These are phyloP conservation scores for Dactylellina cionopaga DNA, from an alignment of 2,329 filamentous ascomycete genomes.

Conservation along the genomic window DNA sequence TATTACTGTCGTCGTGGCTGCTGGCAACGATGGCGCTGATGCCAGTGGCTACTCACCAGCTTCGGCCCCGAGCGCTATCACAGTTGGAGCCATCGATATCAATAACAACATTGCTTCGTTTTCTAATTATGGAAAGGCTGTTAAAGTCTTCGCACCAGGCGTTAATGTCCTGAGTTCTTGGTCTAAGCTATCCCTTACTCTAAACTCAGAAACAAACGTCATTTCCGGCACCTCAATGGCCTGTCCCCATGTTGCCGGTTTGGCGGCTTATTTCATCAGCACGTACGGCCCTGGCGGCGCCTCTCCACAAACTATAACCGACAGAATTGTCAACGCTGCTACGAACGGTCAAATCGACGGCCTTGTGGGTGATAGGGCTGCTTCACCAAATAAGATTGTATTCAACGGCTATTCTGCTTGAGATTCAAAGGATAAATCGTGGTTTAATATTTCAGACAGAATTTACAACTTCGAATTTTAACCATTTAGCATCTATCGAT, in stretches of 20 bases:
- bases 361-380: no score
- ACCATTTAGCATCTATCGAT: no score
- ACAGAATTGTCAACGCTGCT: no score
- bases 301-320: no score
- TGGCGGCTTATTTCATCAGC: slow-evolving; percentile 73
- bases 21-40: slow-evolving; percentile 67
- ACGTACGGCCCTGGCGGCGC: no score
- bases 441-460: no score
- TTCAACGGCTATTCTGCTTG: no score
- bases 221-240: slow-evolving; percentile 73
- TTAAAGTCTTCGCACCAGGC: slow-evolving; percentile 68
- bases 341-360: no score
- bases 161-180: slow-evolving; percentile 64
- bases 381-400: no score
- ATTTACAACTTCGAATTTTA: no score
- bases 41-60: slow-evolving; percentile 65
- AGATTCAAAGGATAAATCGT: no score
- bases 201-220: slow-evolving; percentile 62
- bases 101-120: slow-evolving; percentile 61
- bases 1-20: slow-evolving; percentile 67
- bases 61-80: slow-evolving; percentile 64
- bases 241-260: slow-evolving; percentile 74
- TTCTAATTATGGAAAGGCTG: slow-evolving; percentile 66
- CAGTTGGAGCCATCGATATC: slow-evolving; percentile 66
- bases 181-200: no score